Evolutionary conservation across 2,329 filamentous ascomycete species (phyloP).

Genomic region (Aspergillus intermedius): DNA sequence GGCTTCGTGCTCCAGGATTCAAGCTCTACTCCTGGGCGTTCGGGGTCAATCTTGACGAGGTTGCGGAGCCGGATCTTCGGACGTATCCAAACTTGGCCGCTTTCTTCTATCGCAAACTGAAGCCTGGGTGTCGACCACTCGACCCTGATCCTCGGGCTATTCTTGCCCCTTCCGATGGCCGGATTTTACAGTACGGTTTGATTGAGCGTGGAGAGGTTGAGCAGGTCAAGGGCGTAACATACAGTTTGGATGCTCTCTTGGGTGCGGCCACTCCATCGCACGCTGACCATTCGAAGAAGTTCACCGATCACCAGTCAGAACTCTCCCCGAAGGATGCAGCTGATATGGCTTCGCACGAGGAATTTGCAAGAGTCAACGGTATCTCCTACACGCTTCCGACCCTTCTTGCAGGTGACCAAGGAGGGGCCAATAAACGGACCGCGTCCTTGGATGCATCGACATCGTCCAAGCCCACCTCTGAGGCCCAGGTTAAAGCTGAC

Average conservation of each 20-base stretch:
- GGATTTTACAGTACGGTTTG: conserved; percentile 81
- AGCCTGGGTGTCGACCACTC: conserved; percentile 77
- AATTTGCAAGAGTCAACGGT: conserved; percentile 90
- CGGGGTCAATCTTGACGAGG: conserved; percentile 82
- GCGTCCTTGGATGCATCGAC: conserved; percentile 67
- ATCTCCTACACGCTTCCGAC: conserved; percentile 90
- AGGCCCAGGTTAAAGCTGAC: conserved; percentile 76
- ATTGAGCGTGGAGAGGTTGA: conserved; percentile 94
- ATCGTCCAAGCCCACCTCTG: conserved; percentile 59
- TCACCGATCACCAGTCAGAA: conserved; percentile 27
- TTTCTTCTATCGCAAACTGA: conserved; percentile 95
- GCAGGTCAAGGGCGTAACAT: conserved; percentile 98
- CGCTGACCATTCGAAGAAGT: conserved; percentile 32
- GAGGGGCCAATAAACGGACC: conserved; percentile 41
- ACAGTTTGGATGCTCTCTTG: conserved; percentile 86
- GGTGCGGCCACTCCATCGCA: conserved; percentile 52
- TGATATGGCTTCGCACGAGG: conserved; percentile 71
- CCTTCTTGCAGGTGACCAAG: conserved; percentile 64
- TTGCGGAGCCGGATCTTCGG: conserved; percentile 80
- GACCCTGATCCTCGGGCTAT: conserved; percentile 74
- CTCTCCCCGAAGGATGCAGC: conserved; percentile 47
- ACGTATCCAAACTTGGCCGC: conserved; percentile 86
- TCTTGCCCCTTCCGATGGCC: conserved; percentile 83
- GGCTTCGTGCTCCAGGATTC: conserved; percentile 80
- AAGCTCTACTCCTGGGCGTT: conserved; percentile 87